phyloP scores from a whole-genome alignment of 2,329 filamentous ascomycete genomes.

The Cytospora schulzeri region DNA sequence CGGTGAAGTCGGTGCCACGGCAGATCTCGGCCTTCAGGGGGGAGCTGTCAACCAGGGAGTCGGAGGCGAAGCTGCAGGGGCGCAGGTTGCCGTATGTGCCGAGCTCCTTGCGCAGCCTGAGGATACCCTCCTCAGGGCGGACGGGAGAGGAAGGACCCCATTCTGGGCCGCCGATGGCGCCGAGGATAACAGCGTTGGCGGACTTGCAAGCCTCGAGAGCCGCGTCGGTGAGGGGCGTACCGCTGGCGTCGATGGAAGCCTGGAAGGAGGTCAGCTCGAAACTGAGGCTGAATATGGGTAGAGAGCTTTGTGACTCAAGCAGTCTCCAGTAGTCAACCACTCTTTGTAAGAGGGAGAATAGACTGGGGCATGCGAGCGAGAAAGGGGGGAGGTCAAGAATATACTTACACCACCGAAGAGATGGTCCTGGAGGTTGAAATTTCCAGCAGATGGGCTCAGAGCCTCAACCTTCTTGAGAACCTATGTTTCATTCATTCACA shows the following conservation, averaged over 20 bases:
- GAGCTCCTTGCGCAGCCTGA: constrained; percentile 90
- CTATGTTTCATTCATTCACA: constrained; percentile 9
- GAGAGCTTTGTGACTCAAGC: neutral
- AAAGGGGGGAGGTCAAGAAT: neutral
- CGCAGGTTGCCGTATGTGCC: constrained; percentile 92
- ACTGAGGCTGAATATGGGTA: constrained; percentile 2
- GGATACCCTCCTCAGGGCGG: constrained; percentile 89
- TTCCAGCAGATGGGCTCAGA: constrained; percentile 65
- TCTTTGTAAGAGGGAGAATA: neutral
- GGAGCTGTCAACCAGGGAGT: constrained; percentile 79
- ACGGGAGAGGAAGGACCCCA: constrained; percentile 83
- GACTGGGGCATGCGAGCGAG: neutral
- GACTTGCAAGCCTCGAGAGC: constrained; percentile 80
- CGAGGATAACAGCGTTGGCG: constrained; percentile 87
- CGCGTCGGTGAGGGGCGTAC: constrained; percentile 77
- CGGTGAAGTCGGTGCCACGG: constrained; percentile 85
- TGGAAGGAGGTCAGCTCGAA: constrained; percentile 40
- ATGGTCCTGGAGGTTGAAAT: constrained; percentile 89
- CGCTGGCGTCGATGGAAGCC: constrained; percentile 86
- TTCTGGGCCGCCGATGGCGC: constrained; percentile 93
- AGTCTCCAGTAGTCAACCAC: neutral
- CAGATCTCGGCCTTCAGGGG: constrained; percentile 86
- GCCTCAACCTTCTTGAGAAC: constrained; percentile 79
- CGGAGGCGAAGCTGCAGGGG: constrained; percentile 93
- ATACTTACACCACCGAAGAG: constrained; percentile 84